Conservation (phyloP, 2,329 filamentous ascomycete species). For the Cadophora sp. region DNA sequence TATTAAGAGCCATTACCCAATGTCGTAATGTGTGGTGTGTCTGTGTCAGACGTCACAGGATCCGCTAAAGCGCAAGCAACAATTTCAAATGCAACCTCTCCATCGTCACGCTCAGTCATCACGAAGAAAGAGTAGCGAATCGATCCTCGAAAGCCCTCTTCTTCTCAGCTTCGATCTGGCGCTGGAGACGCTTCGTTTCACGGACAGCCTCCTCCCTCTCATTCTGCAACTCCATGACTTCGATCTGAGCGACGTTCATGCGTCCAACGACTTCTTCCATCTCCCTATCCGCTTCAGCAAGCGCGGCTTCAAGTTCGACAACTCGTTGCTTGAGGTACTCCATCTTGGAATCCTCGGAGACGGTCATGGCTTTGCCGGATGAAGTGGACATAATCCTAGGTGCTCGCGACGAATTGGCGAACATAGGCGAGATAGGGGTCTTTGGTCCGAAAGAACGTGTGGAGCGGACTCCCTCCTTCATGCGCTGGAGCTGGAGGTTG, state of each 20-base stretch:
- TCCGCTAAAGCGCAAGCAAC: constrained; percentile 23
- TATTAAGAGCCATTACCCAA: constrained; percentile 12
- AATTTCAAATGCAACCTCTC: constrained; percentile 6
- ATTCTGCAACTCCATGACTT: constrained; percentile 79
- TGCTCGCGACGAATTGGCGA: constrained; percentile 56
- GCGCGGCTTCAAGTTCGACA: constrained; percentile 81
- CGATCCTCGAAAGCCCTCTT: constrained; percentile 39
- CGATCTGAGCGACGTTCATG: constrained; percentile 84
- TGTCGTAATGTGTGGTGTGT: constrained; percentile 9
- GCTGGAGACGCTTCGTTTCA: constrained; percentile 73
- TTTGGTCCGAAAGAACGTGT: constrained; percentile 61
- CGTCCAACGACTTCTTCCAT: constrained; percentile 84
- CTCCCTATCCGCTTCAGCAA: constrained; percentile 76
- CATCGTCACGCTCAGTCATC: background rate
- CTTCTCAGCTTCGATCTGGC: constrained; percentile 59
- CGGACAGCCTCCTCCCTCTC: constrained; percentile 77
- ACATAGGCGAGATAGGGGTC: constrained; percentile 67
- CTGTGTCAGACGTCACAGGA: background rate
- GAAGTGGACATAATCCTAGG: constrained; percentile 58
- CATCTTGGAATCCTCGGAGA: constrained; percentile 75
- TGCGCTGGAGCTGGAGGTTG: constrained; percentile 76
- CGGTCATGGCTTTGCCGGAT: constrained; percentile 64
- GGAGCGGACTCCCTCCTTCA: constrained; percentile 61
- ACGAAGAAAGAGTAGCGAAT: constrained; percentile 40
- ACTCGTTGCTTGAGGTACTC: constrained; percentile 80